Evolutionary conservation across 345 rosid species (phyloP).

Genomic region (Linum trigynum): DNA sequence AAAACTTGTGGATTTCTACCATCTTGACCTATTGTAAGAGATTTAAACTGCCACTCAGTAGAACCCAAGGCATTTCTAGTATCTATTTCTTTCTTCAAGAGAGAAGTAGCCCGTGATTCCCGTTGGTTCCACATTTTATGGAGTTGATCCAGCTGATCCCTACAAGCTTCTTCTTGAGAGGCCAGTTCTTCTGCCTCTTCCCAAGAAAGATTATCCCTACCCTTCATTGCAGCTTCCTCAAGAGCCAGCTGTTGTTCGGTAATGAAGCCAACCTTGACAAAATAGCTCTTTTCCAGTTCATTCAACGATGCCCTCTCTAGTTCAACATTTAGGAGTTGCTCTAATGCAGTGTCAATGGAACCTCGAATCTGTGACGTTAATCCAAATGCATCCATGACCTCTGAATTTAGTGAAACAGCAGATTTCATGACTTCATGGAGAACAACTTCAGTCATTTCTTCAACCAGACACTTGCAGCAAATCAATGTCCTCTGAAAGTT

Average conservation of each 20-base stretch:
- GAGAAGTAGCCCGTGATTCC: slow-evolving; percentile 52
- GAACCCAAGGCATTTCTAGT: slow-evolving; percentile 44
- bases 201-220: slow-evolving; percentile 90
- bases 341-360: slow-evolving; percentile 64
- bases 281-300: slow-evolving; percentile 76
- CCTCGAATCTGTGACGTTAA: slow-evolving; percentile 68
- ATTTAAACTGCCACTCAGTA: slow-evolving; percentile 52
- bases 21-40: slow-evolving; percentile 44
- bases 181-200: slow-evolving; percentile 97
- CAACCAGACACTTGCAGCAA: slow-evolving; percentile 48
- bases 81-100: slow-evolving; percentile 53
- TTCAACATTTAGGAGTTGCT: slow-evolving; percentile 69
- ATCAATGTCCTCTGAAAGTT: slow-evolving; percentile 46
- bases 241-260: slow-evolving; percentile 79
- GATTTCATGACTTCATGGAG: slow-evolving; percentile 56
- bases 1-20: slow-evolving; percentile 34
- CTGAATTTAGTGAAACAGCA: slow-evolving; percentile 58
- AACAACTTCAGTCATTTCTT: slow-evolving; percentile 59
- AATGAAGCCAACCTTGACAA: slow-evolving; percentile 70
- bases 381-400: slow-evolving; percentile 76
- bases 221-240: slow-evolving; percentile 71
- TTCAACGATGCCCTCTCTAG: slow-evolving; percentile 60
- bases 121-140: slow-evolving; percentile 78
- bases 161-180: slow-evolving; percentile 92
- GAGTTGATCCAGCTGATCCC: slow-evolving; percentile 73